Evolutionary conservation across 2,329 filamentous ascomycete genomes (phyloP), one percentile per base, ranked within the genome.

Genomic region (Coccinonectria pachysandricola): DNA sequence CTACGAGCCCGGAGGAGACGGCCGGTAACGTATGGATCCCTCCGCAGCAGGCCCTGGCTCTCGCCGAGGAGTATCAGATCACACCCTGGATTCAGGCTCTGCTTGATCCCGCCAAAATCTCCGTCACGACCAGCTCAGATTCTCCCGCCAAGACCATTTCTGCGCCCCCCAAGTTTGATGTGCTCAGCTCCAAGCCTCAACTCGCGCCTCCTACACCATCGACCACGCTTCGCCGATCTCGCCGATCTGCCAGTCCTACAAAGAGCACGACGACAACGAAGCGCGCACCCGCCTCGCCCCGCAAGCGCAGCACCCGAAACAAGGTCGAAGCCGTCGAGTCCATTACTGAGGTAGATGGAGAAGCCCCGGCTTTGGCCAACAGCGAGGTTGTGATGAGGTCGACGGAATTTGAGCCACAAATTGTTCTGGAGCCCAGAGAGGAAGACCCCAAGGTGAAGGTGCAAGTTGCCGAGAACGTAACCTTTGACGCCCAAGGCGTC

Each of bases 21-120:
- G 91, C 91, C 14, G 91, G 91, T 23, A 98, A 95, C 54, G 75
- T 98, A 27, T 98, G 91, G 91, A 87, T 96, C 26, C 75, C 85
- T 23, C 86, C 88, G 5, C 68, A 79, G 39, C 59, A 74, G 73
- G 91, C 91, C 18, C 69, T 98, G 22, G 61, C 71, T 31, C 69
- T 98, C 8, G 83, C 88, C 26, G 75, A 82, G 23, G 87, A 96
- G 56, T 98, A 96, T 54, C 68, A 73, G 30, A 86, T 96, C 54
- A 59, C 69, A 24, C 67, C 79, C 22, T 98, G 91, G 91, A 84
- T 98, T 42, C 75, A 75, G 30, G 91, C 91, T n/a, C 69, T 98
- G 11, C 70, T 98, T 25, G 88, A 96, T 51, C 76, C 85, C n/a
- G 64, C 79, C 37, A 79, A 86, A 15, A 93, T 96, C 34, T 51